Base-by-base conservation (phyloP, 306 rosid genomes). In the Lathyrus tuberosus region DNA sequence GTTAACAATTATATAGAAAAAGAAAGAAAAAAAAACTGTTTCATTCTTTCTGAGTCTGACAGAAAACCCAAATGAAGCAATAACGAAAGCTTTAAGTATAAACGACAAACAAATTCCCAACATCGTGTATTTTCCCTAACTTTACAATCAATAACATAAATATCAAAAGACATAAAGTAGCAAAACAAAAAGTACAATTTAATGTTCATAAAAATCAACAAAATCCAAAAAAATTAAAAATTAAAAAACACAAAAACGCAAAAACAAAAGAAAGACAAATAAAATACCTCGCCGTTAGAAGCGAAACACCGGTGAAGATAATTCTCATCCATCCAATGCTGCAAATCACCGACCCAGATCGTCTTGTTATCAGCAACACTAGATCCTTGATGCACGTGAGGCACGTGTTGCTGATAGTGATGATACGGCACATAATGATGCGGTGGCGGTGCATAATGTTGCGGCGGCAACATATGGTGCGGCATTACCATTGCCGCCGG, bases 401-500 rank as follows among this genome's bases (percentile, higher is more conserved):
- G 87, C 13, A 56, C 76, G 65, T 76, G 38, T 2, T 22, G 28
- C 5, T 48, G 86, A 81, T 85, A 87, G 60, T 85, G 96, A 72
- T 84, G 96, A 66, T 91, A 87, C 35, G 96, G 87, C 81, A 89
- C 24, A 71, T 89, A 92, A 72, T 84, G 88, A 66, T 72, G 85
- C 3, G 84, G 84, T 0, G 86, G 84, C 40, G 85, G 80, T 12
- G 85, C 80, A 70, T 86, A 89, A 74, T 87, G 97, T 74, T 85
- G 98, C 31, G 89, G 91, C 35, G 95, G 90, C 77, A 92, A 73
- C 96, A 92, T 86, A 73, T 84, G 98, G 30, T 86, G 98, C 88
- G 77, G 96, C 98, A 92, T 89, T 88, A 92, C 92, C 98, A 92
- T 84, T 3, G 96, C 91, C 41, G 96, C 77, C 48, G 96, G 79